Conservation (phyloP, 2,329 filamentous ascomycete species). For the Amauroascus niger region DNA sequence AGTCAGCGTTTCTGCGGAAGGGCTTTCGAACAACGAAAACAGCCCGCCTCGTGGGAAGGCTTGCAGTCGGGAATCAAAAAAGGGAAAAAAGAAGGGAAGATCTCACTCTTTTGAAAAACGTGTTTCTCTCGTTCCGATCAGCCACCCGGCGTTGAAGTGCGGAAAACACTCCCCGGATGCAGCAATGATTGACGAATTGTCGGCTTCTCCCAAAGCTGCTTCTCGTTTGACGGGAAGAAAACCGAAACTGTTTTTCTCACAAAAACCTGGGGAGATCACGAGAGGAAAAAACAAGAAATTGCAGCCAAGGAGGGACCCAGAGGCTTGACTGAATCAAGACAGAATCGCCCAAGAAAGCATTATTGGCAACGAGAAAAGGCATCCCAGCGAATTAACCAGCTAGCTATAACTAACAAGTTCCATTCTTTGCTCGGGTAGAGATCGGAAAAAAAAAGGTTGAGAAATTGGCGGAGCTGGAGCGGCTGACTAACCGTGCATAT, state of each 20-base stretch:
- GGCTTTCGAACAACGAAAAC: neutral
- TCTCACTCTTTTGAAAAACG: neutral
- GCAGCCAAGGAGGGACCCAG: conserved; percentile 1
- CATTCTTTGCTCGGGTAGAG: no score
- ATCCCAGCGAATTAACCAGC: neutral
- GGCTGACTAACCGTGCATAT: neutral
- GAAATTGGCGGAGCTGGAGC: neutral
- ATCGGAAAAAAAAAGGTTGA: no score
- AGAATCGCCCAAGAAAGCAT: neutral
- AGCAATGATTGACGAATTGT: neutral
- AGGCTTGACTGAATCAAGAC: conserved; percentile 5
- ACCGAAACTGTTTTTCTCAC: neutral
- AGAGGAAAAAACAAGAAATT: conserved; percentile 5
- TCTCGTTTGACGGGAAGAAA: neutral
- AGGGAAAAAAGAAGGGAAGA: neutral
- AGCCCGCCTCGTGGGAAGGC: neutral
- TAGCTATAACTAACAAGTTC: no score
- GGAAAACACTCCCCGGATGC: neutral
- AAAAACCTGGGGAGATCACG: conserved; percentile 1
- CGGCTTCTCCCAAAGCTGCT: neutral
- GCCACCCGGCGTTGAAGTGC: neutral
- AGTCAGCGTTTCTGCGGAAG: neutral
- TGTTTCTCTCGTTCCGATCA: neutral
- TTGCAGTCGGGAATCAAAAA: neutral
- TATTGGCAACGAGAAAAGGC: neutral